A percentile compares a stretch with the other conserved stretches of the same genome.
These are phyloP conservation scores for Centrapalus pauciflorus DNA, from an alignment of 129 eudicot species.

Conservation along the genomic window DNA sequence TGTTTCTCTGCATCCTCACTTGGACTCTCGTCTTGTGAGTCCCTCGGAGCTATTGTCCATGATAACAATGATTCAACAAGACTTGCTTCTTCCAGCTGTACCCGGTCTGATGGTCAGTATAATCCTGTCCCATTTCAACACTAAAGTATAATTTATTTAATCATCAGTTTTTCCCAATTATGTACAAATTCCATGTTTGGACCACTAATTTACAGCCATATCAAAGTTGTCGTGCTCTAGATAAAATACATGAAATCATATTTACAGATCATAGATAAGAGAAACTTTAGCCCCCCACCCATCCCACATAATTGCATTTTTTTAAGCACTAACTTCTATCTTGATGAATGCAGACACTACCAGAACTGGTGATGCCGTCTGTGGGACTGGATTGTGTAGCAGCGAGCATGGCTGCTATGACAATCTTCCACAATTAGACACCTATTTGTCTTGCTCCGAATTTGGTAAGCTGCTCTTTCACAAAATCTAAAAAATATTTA, in stretches of 20 bases:
- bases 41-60: constrained; percentile 1
- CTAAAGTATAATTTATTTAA: neutral
- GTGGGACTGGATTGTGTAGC: no score
- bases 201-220: no score
- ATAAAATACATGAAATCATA: no score
- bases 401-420: neutral
- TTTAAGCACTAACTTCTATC: no score
- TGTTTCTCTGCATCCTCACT: constrained; percentile 5
- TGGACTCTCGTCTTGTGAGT: constrained; percentile 11
- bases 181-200: no score
- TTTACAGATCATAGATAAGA: no score
- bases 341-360: no score
- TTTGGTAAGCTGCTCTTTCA: constrained; percentile 32
- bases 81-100: constrained; percentile 7
- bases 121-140: neutral
- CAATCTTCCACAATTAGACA: constrained; percentile 4
- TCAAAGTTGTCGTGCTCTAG: no score
- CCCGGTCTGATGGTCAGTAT: constrained; percentile 25
- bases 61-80: constrained; percentile 10
- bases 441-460: constrained; percentile 13
- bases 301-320: no score
- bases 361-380: no score
- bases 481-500: neutral
- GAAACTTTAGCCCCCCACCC: no score
- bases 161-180: no score